Evolutionary conservation across 2,329 filamentous ascomycete genomes (phyloP), one percentile per base, ranked within the genome.

Genomic region (Venturia aucupariae): DNA sequence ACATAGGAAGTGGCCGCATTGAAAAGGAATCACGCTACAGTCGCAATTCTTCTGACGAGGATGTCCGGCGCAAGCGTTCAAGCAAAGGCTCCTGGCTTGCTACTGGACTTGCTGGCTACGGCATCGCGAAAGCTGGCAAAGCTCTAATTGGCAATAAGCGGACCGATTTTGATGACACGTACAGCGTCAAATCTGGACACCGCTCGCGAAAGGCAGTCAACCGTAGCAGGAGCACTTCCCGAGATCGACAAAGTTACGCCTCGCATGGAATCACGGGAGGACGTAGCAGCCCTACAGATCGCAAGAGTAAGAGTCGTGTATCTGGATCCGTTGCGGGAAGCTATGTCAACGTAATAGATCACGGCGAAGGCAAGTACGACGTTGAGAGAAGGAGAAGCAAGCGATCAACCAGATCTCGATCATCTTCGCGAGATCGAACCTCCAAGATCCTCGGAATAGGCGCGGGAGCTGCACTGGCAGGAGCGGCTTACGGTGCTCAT

Each of bases 1-100:
- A 27, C 62, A 17, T 15, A n/a, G 48, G 41, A 63, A 10, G n/a
- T 41, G 71, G 74, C 27, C 78, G 84, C 24, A 78, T 87, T 8
- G 82, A 84, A 69, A 88, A 88, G 70, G 75, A 81, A n/a, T 82
- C 76, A 64, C 80, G 85, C 55, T 86, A 87, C 55, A 46, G 57
- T 51, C 46, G 46, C 51, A 71, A 76, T 39, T 79, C 79, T 8
- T 83, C 81, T 0, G 80, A 81, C 48, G 79, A 80, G 30, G 81
- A 83, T 55, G 76, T 77, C 46, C 79, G 71, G 71, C 78, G 76
- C 61, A 77, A 74, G 69, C 51, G 51, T 57, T 75, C 71, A 64
- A 69, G 70, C 55, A 78, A 75, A 65, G 77, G 79, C 48, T 80
- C 79, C 35, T 82, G 81, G 75, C 69, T 85, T 32, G 82, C 80